These are phyloP conservation scores for Penicillium sp. DNA, from an alignment of 2,329 filamentous ascomycete species.

Conservation along the genomic window DNA sequence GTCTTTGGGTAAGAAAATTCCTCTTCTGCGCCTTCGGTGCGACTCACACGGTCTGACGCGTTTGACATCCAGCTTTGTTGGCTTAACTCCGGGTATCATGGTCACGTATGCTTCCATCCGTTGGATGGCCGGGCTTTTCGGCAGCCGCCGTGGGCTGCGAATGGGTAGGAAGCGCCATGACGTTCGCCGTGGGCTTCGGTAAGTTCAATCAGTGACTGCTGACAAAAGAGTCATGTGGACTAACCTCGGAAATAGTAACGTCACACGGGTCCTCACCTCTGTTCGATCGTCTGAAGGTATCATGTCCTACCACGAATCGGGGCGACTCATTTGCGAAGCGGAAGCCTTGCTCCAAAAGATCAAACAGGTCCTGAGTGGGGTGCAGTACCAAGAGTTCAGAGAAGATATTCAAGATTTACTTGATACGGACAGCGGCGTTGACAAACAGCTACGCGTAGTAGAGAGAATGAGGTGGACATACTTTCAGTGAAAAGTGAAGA, in stretches of 20 bases:
- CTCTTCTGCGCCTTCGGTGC: neutral
- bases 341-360: conserved; percentile 72
- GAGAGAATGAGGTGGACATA: conserved; percentile 89
- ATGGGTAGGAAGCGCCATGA: conserved; percentile 61
- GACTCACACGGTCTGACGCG: conserved; percentile 8
- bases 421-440: conserved; percentile 69
- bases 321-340: conserved; percentile 81
- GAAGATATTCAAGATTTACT: conserved; percentile 83
- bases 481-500: conserved; percentile 56
- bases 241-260: conserved; percentile 50
- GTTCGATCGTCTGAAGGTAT: conserved; percentile 66
- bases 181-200: conserved; percentile 70
- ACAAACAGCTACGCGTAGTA: conserved; percentile 70
- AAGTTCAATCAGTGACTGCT: conserved; percentile 4
- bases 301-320: conserved; percentile 87
- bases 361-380: conserved; percentile 60
- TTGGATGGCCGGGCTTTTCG: conserved; percentile 66
- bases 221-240: neutral
- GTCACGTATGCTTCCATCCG: conserved; percentile 69
- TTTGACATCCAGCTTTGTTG: conserved; percentile 62
- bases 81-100: conserved; percentile 85
- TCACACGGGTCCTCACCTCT: conserved; percentile 71
- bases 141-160: conserved; percentile 62
- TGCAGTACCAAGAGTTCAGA: conserved; percentile 75
- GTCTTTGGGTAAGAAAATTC: conserved; percentile 62